Base-by-base conservation (phyloP, 306 rosid species). In the Lupinus albus region DNA sequence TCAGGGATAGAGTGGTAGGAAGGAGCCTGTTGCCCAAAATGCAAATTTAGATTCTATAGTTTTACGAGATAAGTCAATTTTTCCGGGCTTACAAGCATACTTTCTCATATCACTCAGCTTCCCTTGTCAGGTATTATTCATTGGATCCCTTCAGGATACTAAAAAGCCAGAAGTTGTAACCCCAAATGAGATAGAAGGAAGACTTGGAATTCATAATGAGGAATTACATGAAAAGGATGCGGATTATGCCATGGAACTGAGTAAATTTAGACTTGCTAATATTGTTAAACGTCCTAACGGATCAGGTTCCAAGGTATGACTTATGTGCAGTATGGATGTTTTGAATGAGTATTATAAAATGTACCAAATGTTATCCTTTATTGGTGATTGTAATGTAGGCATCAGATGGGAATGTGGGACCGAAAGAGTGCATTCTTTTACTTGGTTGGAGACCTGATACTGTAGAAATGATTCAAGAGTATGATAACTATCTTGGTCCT, bases 401-500 rank as follows among this genome's bases (percentile, higher is more conserved):
- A 42, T 93, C 94, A 42, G 86, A 90, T 30, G 81, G 75, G 78
- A 85, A 58, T 61, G 28, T 79, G 32, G 99, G 97, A 74, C 99
- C 97, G 8, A 90, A 70, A 84, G 99, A 93, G 61, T 85, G 68
- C 72, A 81, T 90, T 78, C 97, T 93, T 73, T 61, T 93, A 79
- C 92, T 93, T 44, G 99, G 99, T 48, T 93, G 99, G 99, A 88
- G 96, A 47, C 80, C 89, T 7, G 95, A 88, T 52, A 79, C 76
- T 62, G 78, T 85, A 49, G 92, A 88, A 55, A 93, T 93, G 97
- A 86, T 93, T 64, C 83, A 82, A 85, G 99, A 93, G 82, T 93
- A 93, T 71, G 96, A 93, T 75, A 93, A 85, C 62, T 93, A 93
- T 83, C 97, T 93, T 74, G 99, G 99, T 76, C 96, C 97, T 51